Evolutionary conservation across 2,329 filamentous ascomycete species (phyloP), one percentile per base, ranked within the genome.

Genomic region (Colletotrichum spinosum): DNA sequence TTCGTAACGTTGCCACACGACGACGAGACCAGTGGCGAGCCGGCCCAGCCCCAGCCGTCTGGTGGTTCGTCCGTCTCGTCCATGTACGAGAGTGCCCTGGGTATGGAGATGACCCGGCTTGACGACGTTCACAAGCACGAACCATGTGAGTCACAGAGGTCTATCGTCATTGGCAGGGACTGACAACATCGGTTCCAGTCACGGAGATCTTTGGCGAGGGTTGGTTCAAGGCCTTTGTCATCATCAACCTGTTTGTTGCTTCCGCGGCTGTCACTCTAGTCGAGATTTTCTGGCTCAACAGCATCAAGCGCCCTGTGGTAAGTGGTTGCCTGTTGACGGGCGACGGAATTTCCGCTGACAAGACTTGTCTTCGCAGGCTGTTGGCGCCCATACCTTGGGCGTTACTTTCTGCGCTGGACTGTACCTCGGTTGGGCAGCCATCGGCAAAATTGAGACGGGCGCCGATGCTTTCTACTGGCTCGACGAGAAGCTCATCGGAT

Each of bases 391-490:
- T 67, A 69, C 82, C 15, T 70, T 79, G 39, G 77, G 80, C 13
- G 76, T 83, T 35, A 72, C 81, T 35, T 73, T 78, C 48, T 71
- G 78, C 25, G 78, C 80, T 25, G 77, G 72, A 11, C 69, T 77
- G n/a, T 86, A 86, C 68, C 77, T 87, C 41, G 79, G 74, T 42
- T 86, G 82, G 82, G 84, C 81, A 39, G 77, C 75, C 9, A 72
- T 85, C 51, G 84, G 84, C 33, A 80, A 80, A 68, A 71, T 78
- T 34, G 56, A 81, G 55, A 86, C 83, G 2, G 80, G 79, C 39
- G 78, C 78, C 55, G 78, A 75, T 60, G 76, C 84, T 9, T 84
- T 84, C 68, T 86, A 84, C 73, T 86, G 84, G 79, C 75, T 86
- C 56, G 81, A 86, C 68, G 76, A 79, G 55, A 71, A 76, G 6